Conservation (phyloP, 225 moss, liverwort and hornwort species). For the Marchantia polymorpha region DNA sequence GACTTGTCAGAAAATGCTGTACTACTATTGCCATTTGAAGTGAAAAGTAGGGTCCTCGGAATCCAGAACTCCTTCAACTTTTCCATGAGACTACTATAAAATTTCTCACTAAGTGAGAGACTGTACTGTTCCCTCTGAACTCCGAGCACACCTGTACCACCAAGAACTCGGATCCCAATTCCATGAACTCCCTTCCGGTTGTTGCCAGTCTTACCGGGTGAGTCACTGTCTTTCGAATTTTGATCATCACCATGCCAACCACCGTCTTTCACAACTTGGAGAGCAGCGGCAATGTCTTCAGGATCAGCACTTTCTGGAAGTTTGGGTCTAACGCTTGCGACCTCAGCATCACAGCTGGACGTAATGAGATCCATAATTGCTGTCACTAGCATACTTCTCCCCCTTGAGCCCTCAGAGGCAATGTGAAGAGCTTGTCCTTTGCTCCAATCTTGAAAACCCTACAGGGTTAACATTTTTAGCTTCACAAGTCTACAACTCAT, state of each 20-base stretch:
- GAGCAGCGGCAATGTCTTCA: constrained; percentile 83
- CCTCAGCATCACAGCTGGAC: constrained; percentile 75
- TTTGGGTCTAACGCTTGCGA: constrained; percentile 59
- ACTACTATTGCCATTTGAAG: constrained; percentile 15
- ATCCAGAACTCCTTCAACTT: constrained; percentile 14
- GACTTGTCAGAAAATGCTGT: constrained; percentile 17
- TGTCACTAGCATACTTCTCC: constrained; percentile 92
- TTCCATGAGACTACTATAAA: constrained; percentile 11
- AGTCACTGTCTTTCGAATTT: constrained; percentile 35
- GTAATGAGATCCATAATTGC: constrained; percentile 97
- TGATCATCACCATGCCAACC: constrained; percentile 70
- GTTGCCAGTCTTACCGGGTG: constrained; percentile 52
- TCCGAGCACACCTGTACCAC: constrained; percentile 77
- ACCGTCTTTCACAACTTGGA: constrained; percentile 74
- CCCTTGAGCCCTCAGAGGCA: constrained; percentile 52
- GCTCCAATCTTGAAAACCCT: constrained; percentile 60
- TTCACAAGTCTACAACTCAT: background rate
- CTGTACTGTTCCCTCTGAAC: constrained; percentile 48
- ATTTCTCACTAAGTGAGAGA: constrained; percentile 3
- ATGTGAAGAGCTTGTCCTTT: constrained; percentile 50
- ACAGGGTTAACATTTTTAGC: constrained; percentile 8
- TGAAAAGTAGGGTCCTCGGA: constrained; percentile 1
- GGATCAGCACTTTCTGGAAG: constrained; percentile 90
- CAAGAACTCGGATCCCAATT: constrained; percentile 69
- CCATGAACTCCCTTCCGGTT: constrained; percentile 70